Evolutionary conservation across 1,284 basidiomycete genomes (phyloP), one percentile per base, ranked within the genome.

Genomic region (Heterobasidion parviporum): DNA sequence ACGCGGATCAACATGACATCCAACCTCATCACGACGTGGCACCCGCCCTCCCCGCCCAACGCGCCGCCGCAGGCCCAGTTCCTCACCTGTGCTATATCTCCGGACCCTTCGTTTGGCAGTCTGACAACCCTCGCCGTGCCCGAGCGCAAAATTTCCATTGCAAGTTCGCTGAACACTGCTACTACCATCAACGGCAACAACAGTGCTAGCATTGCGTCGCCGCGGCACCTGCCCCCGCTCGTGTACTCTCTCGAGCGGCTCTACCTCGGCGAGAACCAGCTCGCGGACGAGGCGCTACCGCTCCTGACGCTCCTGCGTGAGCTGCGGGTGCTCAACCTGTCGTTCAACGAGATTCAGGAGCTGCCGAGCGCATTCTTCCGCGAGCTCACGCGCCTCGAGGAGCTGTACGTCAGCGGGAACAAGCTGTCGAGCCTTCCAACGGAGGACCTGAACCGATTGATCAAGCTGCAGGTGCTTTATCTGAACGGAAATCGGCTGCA

Each of bases 331-430:
- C 80, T 99, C 56, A 99, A 99, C 63, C 75, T 99, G 36, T 94
- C 92, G 56, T 98, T 98, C 76, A 99, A 99, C 72, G 87, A 94
- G 58, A 91, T 99, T 57, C 89, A 90, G 68, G 94, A 97, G 66
- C 80, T 98, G 45, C 92, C 94, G 0, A 73, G 82, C 0, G 76
- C 79, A 36, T 93, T 93, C 60, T 83, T 98, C 62, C 76, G 81
- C 59, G 86, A 85, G 58, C 79, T 92, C 57, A 69, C 70, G 10
- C 69, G 75, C 38, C 77, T 99, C 26, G 85, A 92, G 68, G 89
- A 95, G 71, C 74, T 99, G 41, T 99, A 98, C 68, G 75, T 99
- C 7, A 93, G 91, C 61, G 94, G 96, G 36, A 99, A 98, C 74
- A 89, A 91, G 68, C 75, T 99, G 60, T 92, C 91, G 26, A 90